Base-by-base conservation (phyloP, 2,329 filamentous ascomycete species). In the Ophiostoma angusticollis region DNA sequence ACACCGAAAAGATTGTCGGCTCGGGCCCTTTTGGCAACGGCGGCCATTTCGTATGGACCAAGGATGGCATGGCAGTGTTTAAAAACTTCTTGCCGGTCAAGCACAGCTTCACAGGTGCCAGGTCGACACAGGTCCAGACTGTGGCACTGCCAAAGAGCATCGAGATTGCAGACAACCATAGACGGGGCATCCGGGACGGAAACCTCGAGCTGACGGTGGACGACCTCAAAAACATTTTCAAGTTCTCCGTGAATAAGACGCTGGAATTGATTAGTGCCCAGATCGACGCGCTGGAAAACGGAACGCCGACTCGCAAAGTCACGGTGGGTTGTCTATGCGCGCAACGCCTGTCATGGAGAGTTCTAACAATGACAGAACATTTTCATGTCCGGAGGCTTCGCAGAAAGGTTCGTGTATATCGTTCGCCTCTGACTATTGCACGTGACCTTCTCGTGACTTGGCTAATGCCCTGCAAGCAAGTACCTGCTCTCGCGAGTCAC, bases 381-480 rank as follows among this genome's bases (percentile, higher is more conserved):
- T 21, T 52, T 52, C 11, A 38, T 53, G 9, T 53, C 50, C 6
- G 50, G 50, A 2, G 50, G 50, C 16, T 52, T 51, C 18, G 50
- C 46, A 1, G 32, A 41, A 31, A 46, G 36, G 42, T 45, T 3
- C 25, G 35, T 28, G 7, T 4, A 24, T 12, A n/a, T n/a, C 5
- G 5, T 23, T n/a, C 13, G 6, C 8, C 9, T 21, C 13, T 14
- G 2, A 5, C 36, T 7, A 7, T 13, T n/a, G n/a, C n/a, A n/a
- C n/a, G n/a, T n/a, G n/a, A n/a, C n/a, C 6, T 13, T 21, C 18
- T 24, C 2, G 18, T 13, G 12, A 2, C 13, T 16, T n/a, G 18
- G 19, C 30, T 37, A 11, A 41, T 35, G 5, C 16, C n/a, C 18
- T n/a, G 1, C 30, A 22, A 47, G 44, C 9, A 45, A 45, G 4